Evolutionary conservation across 371 early-diverging fungal genomes (phyloP), one percentile per base, ranked within the genome.

Genomic region (Conidiobolus incongruus): DNA sequence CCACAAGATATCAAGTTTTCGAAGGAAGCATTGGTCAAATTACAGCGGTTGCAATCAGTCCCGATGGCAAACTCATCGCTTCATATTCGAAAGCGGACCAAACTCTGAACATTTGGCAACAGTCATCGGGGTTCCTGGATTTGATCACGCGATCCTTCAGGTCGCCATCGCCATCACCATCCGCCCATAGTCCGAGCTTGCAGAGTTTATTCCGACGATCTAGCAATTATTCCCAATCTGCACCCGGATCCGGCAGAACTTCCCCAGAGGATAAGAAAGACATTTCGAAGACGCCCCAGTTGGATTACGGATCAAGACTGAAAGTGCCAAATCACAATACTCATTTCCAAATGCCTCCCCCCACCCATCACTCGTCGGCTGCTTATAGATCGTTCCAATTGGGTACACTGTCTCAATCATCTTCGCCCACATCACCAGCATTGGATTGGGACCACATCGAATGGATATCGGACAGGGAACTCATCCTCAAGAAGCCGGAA

Each of bases 1-100:
- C 84, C 0, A 81, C 85, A 3, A 71, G 72, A n/a, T 71, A 71
- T 20, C 68, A 74, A 13, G 65, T 81, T 15, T 50, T 85, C 8
- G 81, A 81, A 56, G 85, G 86, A 0, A 80, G 78, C 45, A 52
- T 59, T 12, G 65, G 61, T 17, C 51, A 76, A 4, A 68, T 83
- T 1, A 62, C 68, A 1, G 81, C 77, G 0, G 61, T 84, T 1
- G 62, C 77, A 6, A 81, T 82, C 52, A 83, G 86, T 2, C 62
- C 70, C 0, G 84, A 83, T 54, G 86, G 83, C 4, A 76, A 75
- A 51, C 60, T 72, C 1, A 66, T 85, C 33, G 82, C 75, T 0
- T 72, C 82, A 0, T 78, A 75, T 48, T 80, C 80, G 1, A 45
- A 75, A 4, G 55, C 63, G 24, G 83, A 84, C 45, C 65, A 70